A percentile compares a stretch with the other conserved stretches of the same genome.
These are phyloP conservation scores for Pelargonium australe DNA, from an alignment of 441 rosid genomes.

Conservation along the genomic window DNA sequence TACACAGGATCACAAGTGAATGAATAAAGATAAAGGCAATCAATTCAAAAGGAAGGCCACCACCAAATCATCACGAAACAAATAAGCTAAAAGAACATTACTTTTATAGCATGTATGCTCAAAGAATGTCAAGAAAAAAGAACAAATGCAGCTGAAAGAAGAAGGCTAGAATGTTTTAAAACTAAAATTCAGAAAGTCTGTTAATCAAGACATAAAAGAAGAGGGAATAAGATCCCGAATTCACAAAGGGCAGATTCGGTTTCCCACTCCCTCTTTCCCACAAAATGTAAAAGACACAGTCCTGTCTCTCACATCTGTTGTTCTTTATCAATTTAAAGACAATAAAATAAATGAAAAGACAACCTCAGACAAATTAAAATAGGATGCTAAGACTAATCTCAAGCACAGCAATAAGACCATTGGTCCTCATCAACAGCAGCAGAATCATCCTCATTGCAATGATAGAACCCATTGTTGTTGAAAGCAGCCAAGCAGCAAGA, in stretches of 20 bases:
- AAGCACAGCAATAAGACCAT: slow-evolving; percentile 43
- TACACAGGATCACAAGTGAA: slow-evolving; percentile 18
- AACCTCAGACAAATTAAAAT: neutral
- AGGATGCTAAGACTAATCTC: neutral
- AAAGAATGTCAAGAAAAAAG: neutral
- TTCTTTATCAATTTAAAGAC: neutral
- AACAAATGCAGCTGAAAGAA: neutral
- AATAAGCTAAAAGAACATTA: neutral
- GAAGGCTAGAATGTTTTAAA: neutral
- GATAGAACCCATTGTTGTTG: slow-evolving; percentile 17
- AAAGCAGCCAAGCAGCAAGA: slow-evolving; percentile 40
- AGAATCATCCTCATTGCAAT: slow-evolving; percentile 23
- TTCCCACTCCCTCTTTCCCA: slow-evolving; percentile 18
- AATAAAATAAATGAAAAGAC: neutral
- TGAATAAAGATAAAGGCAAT: neutral
- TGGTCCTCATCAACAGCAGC: slow-evolving; percentile 51
- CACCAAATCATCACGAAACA: neutral
- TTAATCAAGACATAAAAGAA: neutral
- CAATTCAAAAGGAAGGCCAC: neutral
- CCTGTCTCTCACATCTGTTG: neutral
- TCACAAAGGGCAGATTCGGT: slow-evolving; percentile 38
- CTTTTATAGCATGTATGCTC: neutral
- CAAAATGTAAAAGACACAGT: neutral
- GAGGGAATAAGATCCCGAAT: slow-evolving; percentile 22
- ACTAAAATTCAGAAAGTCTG: neutral